Base-by-base conservation (phyloP, 2,329 filamentous ascomycete species). In the Alternaria burnsii region DNA sequence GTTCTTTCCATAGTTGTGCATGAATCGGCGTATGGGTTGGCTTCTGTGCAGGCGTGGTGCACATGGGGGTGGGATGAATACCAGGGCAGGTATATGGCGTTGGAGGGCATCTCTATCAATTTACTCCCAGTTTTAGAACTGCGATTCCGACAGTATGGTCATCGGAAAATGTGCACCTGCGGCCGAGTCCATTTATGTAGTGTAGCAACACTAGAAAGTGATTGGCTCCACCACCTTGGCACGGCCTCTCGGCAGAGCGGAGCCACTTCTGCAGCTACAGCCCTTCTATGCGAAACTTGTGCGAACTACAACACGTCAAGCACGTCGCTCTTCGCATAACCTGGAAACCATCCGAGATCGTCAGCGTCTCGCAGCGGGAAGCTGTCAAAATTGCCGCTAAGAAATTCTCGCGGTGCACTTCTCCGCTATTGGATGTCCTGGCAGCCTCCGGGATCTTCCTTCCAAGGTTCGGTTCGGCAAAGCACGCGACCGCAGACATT, bases 101-200 rank as follows among this genome's bases (percentile, higher is more conserved):
- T 61, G 14, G 51, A 62, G 62, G 62, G 55, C 53, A 67, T 60
- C 4, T 28, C 55, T 22, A 43, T 38, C 26, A 34, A 30, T 20
- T 9, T 55, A 30, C 26, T 26, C 52, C 72, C 71, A 58, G 69
- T 71, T 68, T 68, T 73, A 72, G 70, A 62, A 66, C 53, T 40
- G 22, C 34, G 24, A 50, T 68, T 68, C 75, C 74, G 67, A 61
- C 47, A 43, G 50, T 47, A 50, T 69, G 76, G 75, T 74, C 67
- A 69, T 68, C 69, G 74, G 72, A 68, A 67, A 61, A 56, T 46
- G 61, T 70, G 70, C 70, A 74, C 76, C 70, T 66, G 68, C 65
- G 67, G 61, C 58, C 62, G 58, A 56, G 56, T 54, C 62, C 50
- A 53, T 54, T 55, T 58, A 69, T 67, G 63, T 62, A 61, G 65